These are phyloP conservation scores for Maudiozyma pseudohumilis DNA, from an alignment of 805 yeast genomes.

Conservation along the genomic window DNA sequence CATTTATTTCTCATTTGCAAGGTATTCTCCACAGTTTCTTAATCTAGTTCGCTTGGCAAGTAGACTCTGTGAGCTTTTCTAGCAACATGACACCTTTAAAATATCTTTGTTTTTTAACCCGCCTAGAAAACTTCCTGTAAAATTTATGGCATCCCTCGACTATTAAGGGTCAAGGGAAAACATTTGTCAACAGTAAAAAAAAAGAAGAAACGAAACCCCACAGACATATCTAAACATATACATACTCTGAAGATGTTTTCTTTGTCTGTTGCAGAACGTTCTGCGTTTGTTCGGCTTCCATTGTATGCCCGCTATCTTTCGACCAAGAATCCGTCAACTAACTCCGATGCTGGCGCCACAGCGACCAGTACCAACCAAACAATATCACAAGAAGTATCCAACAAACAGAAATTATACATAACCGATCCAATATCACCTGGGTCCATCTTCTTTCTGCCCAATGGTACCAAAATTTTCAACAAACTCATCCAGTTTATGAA, in stretches of 20 bases:
- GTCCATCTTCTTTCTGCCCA: constrained; percentile 82
- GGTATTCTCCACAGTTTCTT: too few species aligned
- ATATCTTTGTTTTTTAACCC: too few species aligned
- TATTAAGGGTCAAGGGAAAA: too few species aligned
- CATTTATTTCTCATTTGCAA: too few species aligned
- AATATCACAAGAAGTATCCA: constrained; percentile 28
- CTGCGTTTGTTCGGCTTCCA: neutral
- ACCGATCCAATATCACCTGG: constrained; percentile 84
- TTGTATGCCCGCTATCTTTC: neutral
- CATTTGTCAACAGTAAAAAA: too few species aligned
- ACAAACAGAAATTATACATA: constrained; percentile 64
- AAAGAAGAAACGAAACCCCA: too few species aligned
- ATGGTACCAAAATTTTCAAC: constrained; percentile 82
- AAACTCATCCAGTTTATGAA: constrained; percentile 75
- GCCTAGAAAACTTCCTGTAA: too few species aligned
- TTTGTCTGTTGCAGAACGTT: neutral
- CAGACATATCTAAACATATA: too few species aligned
- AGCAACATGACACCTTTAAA: too few species aligned
- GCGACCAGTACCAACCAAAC: neutral
- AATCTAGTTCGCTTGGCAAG: too few species aligned
- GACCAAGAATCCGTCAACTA: neutral
- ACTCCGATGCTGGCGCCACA: neutral
- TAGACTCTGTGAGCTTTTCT: too few species aligned
- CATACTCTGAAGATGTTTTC: neutral
- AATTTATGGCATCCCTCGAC: too few species aligned